Evolutionary conservation across 306 rosid species (phyloP), one percentile per base, ranked within the genome.

Genomic region (Lathyrus sativus): DNA sequence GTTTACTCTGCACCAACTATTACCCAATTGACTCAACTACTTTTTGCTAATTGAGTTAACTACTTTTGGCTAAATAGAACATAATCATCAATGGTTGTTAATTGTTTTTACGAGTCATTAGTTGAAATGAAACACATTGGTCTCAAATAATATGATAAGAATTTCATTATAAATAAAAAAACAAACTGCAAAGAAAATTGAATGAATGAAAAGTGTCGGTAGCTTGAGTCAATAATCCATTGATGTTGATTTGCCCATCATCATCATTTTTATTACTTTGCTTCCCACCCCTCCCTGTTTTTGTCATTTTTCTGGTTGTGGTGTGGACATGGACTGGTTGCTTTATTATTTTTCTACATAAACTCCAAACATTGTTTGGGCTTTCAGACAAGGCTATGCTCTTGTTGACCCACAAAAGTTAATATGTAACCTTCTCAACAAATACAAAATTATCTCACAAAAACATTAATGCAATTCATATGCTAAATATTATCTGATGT

Each of bases 391-490:
- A 28, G 19, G 35, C 1, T 53, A 37, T 65, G 35, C 55, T 57
- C 53, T 24, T n/a, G 41, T 22, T 67, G 84, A 73, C 73, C 81
- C 70, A 68, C 66, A 76, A 76, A 76, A 46, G 6, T 29, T 78
- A 69, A 24, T 29, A 11, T 18, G 39, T 6, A 15, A 51, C 62
- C 39, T 17, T 59, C 38, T 37, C 19, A 42, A 62, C 35, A 26
- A 39, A 46, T 55, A 48, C 9, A 60, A 14, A 6, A 2, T 1
- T 13, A 6, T 33, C 2, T 33, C 38, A 62, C 43, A 26, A 39
- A 57, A 57, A 42, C 64, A 43, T 49, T 24, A 9, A 17, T 4
- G 35, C 57, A 50, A 15, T 49, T 49, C 28, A 17, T 12, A 50
- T 15, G 13, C 46, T 11, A 31, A 31, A 31, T 31, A 31, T 31